A percentile compares a stretch with the other conserved stretches of the same genome.
Conservation (phyloP, 2,329 filamentous ascomycete genomes). For the Neocucurbitaria cava region DNA sequence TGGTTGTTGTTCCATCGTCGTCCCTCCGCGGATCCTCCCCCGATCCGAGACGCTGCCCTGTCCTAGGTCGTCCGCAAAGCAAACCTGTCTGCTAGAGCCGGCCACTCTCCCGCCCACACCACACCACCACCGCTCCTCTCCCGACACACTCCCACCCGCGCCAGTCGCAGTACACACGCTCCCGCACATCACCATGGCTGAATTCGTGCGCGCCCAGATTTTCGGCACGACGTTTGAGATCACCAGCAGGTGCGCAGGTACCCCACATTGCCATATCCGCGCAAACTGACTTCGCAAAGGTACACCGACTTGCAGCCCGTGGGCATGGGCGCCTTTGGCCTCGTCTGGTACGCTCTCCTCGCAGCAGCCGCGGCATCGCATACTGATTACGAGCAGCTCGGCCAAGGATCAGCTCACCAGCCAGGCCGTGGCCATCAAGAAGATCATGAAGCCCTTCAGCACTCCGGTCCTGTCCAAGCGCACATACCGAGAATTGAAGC, state of each 20-base stretch:
- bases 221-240: slow-evolving; percentile 99
- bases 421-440: slow-evolving; percentile 98
- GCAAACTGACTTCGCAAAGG: slow-evolving; percentile 58
- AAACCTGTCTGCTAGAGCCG: slow-evolving; percentile 36
- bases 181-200: slow-evolving; percentile 75
- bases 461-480: slow-evolving; percentile 98
- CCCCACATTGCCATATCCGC: slow-evolving; percentile 31
- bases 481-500: slow-evolving; percentile 96
- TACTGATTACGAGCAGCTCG: slow-evolving; percentile 66
- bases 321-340: slow-evolving; percentile 97
- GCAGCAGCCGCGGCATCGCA: slow-evolving; percentile 1
- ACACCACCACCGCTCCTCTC: slow-evolving; percentile 21
- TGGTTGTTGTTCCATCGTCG: slow-evolving; percentile 11
- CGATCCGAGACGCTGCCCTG: slow-evolving; percentile 28
- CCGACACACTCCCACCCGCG: slow-evolving; percentile 20
- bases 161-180: slow-evolving; percentile 27
- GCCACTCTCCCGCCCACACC: slow-evolving; percentile 22
- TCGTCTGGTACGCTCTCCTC: slow-evolving; percentile 77
- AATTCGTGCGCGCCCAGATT: slow-evolving; percentile 99
- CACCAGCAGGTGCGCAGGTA: slow-evolving; percentile 79
- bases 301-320: slow-evolving; percentile 98
- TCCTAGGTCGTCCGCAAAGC: slow-evolving; percentile 24
- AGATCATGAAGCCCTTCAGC: slow-evolving; percentile 99
- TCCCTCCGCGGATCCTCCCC: slow-evolving; percentile 23
- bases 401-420: slow-evolving; percentile 97